Evolutionary conservation across 1,139 yeast genomes (phyloP).

Genomic region (Hansenula sp.): DNA sequence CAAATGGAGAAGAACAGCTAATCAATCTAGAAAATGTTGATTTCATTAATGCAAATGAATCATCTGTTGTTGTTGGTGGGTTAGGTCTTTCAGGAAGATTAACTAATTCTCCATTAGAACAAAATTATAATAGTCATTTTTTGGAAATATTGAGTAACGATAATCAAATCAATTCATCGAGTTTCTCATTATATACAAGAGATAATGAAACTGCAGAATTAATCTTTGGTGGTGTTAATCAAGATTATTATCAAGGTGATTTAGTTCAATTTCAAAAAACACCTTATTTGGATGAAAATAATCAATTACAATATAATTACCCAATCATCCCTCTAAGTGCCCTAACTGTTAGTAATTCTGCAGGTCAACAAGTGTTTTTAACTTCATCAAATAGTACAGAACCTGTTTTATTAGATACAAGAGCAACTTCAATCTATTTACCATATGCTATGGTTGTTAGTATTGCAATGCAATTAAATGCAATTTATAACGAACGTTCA

Average conservation of each 20-base stretch:
- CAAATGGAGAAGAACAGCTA: neutral
- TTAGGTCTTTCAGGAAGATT: constrained; percentile 51
- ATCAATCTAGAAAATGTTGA: constrained; percentile 14
- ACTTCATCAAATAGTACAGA: constrained; percentile 32
- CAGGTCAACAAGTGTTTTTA: constrained; percentile 36
- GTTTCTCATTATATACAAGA: constrained; percentile 55
- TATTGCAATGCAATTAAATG: constrained; percentile 72
- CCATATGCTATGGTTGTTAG: constrained; percentile 60
- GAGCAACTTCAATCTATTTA: constrained; percentile 47
- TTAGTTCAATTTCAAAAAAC: constrained; percentile 46
- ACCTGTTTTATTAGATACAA: constrained; percentile 63
- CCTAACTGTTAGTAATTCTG: constrained; percentile 39
- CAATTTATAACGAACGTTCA: constrained; percentile 50
- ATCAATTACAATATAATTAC: constrained; percentile 29
- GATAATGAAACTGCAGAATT: constrained; percentile 34
- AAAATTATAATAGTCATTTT: constrained; percentile 31
- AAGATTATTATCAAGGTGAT: constrained; percentile 40
- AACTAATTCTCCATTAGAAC: constrained; percentile 8
- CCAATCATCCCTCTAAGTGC: constrained; percentile 61
- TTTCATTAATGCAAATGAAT: constrained; percentile 34
- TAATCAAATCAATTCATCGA: constrained; percentile 38
- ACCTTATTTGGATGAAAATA: constrained; percentile 34
- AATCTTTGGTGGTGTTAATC: constrained; percentile 59
- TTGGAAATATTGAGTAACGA: constrained; percentile 32
- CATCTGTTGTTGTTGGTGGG: constrained; percentile 47